phyloP scores from a whole-genome alignment of 192 early-diverging fungal genomes.

The Phlyctochytrium bullatum region DNA sequence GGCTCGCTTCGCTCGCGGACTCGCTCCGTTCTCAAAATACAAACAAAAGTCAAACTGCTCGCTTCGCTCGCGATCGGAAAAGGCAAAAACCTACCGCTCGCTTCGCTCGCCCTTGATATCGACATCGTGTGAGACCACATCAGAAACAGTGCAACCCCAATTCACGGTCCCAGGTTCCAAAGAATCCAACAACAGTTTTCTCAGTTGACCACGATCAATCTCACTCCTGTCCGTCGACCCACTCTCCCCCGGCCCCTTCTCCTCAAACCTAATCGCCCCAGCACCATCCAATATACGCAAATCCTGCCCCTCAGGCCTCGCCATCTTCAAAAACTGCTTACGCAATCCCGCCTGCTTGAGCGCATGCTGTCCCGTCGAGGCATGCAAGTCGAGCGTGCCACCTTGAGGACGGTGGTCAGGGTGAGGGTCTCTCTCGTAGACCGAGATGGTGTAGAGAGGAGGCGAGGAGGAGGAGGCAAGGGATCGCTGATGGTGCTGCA shows the following conservation, averaged over 20 bases:
- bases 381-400: conserved; percentile 49
- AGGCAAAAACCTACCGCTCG: too few species aligned
- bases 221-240: conserved; percentile 33
- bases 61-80: too few species aligned
- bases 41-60: too few species aligned
- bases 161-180: conserved; percentile 34
- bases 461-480: too few species aligned
- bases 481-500: conserved; percentile 39
- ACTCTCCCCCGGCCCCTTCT: neutral
- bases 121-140: neutral
- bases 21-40: too few species aligned
- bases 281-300: conserved; percentile 32
- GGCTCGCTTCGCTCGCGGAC: too few species aligned
- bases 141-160: conserved; percentile 23
- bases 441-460: conserved; percentile 9
- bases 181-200: conserved; percentile 40
- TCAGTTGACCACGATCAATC: conserved; percentile 45
- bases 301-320: conserved; percentile 38
- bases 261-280: conserved; percentile 26
- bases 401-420: conserved; percentile 38
- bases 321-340: conserved; percentile 25
- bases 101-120: too few species aligned
- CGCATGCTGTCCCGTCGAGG: conserved; percentile 40
- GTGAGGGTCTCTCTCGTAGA: conserved; percentile 44
- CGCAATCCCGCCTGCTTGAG: conserved; percentile 31